Percentiles rank a stretch among this genome's conserved stretches.
Evolutionary conservation across 1,139 yeast species (phyloP).

Genomic region (Yamadazyma blattariae): DNA sequence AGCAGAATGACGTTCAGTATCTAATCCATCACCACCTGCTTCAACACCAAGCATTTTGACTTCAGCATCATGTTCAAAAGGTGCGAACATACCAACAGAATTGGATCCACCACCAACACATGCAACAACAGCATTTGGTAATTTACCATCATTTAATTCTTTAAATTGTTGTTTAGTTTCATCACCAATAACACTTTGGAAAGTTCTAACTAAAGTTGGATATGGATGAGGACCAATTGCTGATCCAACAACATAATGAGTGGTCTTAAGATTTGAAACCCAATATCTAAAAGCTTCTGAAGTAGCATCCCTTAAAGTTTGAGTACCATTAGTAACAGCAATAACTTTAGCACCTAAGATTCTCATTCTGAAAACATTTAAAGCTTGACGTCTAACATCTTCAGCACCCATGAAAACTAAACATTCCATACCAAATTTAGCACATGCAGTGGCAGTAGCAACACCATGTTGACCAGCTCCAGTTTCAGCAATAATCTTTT

Average conservation of each 20-base stretch:
- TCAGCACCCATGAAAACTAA: conserved; percentile 99
- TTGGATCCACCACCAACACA: conserved; percentile 99
- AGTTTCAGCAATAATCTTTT: conserved; percentile 91
- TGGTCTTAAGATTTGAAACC: conserved; percentile 83
- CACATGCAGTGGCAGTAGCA: conserved; percentile 99
- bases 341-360: conserved; percentile 93
- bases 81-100: conserved; percentile 93
- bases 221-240: conserved; percentile 99
- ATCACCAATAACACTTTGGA: conserved; percentile 95
- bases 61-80: conserved; percentile 75
- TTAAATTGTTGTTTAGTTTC: conserved; percentile 92
- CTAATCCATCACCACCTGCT: conserved; percentile 98
- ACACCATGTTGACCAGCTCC: conserved; percentile 99
- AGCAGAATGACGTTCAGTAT: conserved; percentile 85
- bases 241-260: conserved; percentile 95
- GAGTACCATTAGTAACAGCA: conserved; percentile 91
- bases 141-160: conserved; percentile 69
- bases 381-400: conserved; percentile 97
- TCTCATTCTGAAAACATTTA: conserved; percentile 96
- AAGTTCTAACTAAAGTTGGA: conserved; percentile 95
- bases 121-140: conserved; percentile 93
- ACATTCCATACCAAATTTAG: conserved; percentile 93
- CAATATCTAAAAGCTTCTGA: conserved; percentile 95
- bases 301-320: conserved; percentile 95
- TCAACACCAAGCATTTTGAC: conserved; percentile 92